These are phyloP conservation scores for Cerioporus squamosus DNA, from an alignment of 1,284 basidiomycete species.

Conservation along the genomic window DNA sequence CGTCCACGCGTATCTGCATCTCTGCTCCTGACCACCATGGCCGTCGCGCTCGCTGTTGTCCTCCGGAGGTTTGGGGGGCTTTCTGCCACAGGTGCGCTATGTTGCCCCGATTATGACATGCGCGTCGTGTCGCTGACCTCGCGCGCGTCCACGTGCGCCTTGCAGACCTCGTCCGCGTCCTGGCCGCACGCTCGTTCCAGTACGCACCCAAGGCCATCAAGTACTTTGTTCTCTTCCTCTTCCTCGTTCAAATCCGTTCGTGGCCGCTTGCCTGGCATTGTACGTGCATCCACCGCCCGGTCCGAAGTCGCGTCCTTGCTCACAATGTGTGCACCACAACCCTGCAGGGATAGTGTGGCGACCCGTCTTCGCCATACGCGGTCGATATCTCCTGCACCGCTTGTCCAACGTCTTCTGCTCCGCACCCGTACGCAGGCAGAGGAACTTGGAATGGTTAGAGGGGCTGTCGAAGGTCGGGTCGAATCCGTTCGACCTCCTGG, in stretches of 20 bases:
- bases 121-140: no score
- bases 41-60: background rate
- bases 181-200: slow-evolving; percentile 59
- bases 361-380: slow-evolving; percentile 46
- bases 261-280: slow-evolving; percentile 71
- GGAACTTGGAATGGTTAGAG: slow-evolving; percentile 44
- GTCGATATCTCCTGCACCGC: slow-evolving; percentile 41
- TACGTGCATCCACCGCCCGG: slow-evolving; percentile 41
- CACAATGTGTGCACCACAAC: background rate
- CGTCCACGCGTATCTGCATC: background rate
- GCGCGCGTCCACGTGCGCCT: slow-evolving; percentile 63
- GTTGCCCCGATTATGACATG: background rate
- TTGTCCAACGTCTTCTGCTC: slow-evolving; percentile 49
- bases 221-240: slow-evolving; percentile 35
- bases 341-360: slow-evolving; percentile 60
- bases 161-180: slow-evolving; percentile 75
- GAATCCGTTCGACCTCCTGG: slow-evolving; percentile 53
- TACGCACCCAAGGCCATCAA: slow-evolving; percentile 27
- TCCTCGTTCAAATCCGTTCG: slow-evolving; percentile 59
- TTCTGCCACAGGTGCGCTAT: slow-evolving; percentile 3
- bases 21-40: slow-evolving; percentile 5
- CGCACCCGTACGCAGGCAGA: slow-evolving; percentile 26
- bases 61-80: background rate
- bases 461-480: slow-evolving; percentile 57
- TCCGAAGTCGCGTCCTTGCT: background rate